These are phyloP conservation scores for Begonia loranthoides DNA, from an alignment of 306 rosid species.

Conservation along the genomic window DNA sequence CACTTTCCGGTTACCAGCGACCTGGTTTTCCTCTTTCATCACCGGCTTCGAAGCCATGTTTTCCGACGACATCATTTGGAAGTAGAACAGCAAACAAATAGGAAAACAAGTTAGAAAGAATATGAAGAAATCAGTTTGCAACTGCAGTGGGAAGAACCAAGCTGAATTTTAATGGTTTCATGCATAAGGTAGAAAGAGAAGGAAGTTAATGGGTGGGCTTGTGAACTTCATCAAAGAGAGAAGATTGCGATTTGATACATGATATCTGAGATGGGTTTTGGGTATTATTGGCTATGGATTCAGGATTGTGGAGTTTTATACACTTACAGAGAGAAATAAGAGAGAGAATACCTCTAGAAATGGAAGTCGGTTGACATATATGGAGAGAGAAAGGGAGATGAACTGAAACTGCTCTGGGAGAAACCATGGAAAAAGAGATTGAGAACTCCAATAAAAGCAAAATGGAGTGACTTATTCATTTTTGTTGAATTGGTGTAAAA, in stretches of 20 bases:
- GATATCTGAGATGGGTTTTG: too few relatives aligned
- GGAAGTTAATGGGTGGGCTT: slow-evolving; percentile 29
- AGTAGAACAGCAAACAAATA: background rate
- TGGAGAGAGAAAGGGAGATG: background rate
- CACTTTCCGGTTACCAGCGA: background rate
- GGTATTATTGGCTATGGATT: too few relatives aligned
- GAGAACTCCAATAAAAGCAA: background rate
- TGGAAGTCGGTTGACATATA: background rate
- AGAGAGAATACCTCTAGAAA: too few relatives aligned
- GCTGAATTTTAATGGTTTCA: slow-evolving; percentile 42
- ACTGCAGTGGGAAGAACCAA: slow-evolving; percentile 36
- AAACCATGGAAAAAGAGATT: background rate
- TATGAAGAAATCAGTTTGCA: slow-evolving; percentile 22
- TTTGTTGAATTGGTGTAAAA: too few relatives aligned
- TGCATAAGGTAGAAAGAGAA: slow-evolving; percentile 20
- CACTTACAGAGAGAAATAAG: too few relatives aligned
- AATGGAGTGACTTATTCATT: too few relatives aligned
- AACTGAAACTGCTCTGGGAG: background rate
- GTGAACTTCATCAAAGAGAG: slow-evolving; percentile 58
- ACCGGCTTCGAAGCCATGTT: background rate
- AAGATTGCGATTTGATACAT: too few relatives aligned
- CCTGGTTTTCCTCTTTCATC: background rate
- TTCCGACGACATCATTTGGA: background rate
- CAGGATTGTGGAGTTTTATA: too few relatives aligned
- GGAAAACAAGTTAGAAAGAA: background rate